phyloP scores from a whole-genome alignment of 2,329 filamentous ascomycete genomes.

The Beauveria bassiana region DNA sequence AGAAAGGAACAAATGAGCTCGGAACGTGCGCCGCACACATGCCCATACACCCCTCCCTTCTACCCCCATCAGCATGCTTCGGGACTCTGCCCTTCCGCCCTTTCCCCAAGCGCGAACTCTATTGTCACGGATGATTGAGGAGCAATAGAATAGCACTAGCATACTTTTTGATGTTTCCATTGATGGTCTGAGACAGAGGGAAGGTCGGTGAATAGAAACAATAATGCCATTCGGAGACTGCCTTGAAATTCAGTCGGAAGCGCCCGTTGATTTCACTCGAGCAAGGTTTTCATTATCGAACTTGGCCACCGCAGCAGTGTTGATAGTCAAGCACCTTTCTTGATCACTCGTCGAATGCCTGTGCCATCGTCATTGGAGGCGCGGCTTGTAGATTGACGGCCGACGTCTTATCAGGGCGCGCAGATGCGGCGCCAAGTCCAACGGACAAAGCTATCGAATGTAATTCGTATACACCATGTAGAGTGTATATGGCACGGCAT shows the following conservation, averaged over 20 bases:
- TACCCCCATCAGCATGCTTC: background rate
- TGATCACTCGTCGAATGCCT: background rate
- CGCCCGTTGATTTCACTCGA: too few species aligned
- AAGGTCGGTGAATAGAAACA: too few species aligned
- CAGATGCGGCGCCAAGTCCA: background rate
- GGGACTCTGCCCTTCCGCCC: background rate
- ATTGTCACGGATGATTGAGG: background rate
- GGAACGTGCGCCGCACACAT: background rate
- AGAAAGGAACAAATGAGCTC: background rate
- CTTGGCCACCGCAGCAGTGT: too few species aligned
- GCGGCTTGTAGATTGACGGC: background rate
- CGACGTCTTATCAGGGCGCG: background rate
- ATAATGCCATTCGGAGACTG: too few species aligned
- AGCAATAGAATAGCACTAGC: too few species aligned
- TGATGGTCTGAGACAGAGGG: too few species aligned
- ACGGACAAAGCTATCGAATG: background rate
- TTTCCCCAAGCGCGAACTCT: conserved; percentile 5
- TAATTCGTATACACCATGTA: background rate
- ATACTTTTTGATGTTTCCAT: too few species aligned
- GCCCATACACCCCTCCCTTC: background rate
- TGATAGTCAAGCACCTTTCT: too few species aligned
- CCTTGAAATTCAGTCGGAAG: too few species aligned
- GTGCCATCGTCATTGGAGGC: background rate
- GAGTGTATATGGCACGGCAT: background rate
- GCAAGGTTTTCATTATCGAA: too few species aligned